Evolutionary conservation across 2,329 filamentous ascomycete genomes (phyloP).

Genomic region (Cladosporium austrohemisphaericum): DNA sequence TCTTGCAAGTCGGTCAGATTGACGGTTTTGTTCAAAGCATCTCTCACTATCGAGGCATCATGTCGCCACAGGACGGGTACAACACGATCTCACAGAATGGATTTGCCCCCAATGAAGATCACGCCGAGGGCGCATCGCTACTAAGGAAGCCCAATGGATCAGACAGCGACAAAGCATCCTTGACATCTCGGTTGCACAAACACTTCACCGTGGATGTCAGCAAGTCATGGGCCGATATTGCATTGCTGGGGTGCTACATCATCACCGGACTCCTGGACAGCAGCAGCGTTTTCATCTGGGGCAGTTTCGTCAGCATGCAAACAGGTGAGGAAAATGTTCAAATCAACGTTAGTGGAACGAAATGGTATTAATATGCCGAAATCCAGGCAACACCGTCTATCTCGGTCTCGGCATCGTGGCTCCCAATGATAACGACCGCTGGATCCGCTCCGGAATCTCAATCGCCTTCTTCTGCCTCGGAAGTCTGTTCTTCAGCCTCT

Average conservation of each 20-base stretch:
- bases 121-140: slow-evolving; percentile 5
- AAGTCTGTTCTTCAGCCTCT: slow-evolving; percentile 65
- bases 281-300: slow-evolving; percentile 72
- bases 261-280: slow-evolving; percentile 71
- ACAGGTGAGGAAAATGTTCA: slow-evolving; percentile 54
- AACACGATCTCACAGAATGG: slow-evolving; percentile 10
- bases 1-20: background rate
- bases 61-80: slow-evolving; percentile 6
- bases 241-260: slow-evolving; percentile 69
- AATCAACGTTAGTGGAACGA: too few species aligned
- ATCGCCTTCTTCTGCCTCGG: slow-evolving; percentile 69
- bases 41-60: background rate
- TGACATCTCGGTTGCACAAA: slow-evolving; percentile 5
- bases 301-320: slow-evolving; percentile 80
- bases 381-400: slow-evolving; percentile 72
- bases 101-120: slow-evolving; percentile 4
- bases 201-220: slow-evolving; percentile 50
- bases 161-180: background rate
- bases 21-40: background rate
- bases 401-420: slow-evolving; percentile 65
- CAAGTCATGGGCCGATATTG: slow-evolving; percentile 62
- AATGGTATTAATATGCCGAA: too few species aligned
- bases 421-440: slow-evolving; percentile 51
- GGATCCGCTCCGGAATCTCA: slow-evolving; percentile 69
- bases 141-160: background rate